Evolutionary conservation across 805 yeast genomes (phyloP), one percentile per base, ranked within the genome.

Genomic region (Metschnikowia bowlesiae): DNA sequence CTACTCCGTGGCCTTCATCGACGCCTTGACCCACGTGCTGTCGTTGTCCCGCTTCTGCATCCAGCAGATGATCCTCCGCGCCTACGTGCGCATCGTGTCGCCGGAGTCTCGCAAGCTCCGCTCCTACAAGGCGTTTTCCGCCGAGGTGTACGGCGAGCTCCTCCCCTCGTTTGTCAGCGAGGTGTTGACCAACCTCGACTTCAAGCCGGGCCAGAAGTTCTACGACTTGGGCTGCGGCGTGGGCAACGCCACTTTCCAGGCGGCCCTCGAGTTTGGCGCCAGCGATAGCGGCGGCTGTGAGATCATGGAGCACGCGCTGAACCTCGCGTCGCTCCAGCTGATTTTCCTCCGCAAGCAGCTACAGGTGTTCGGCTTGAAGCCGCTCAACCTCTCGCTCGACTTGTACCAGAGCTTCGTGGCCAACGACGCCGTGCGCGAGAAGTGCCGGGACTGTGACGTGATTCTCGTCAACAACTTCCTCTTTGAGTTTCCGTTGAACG

Each of bases 141-240:
- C 87, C 55, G 87, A 83, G 60, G 96, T 89, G 0, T 91, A 91
- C 65, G 97, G 97, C 8, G 97, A 91, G 66, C 70, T 91, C 51
- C 73, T 91, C 63, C 97, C 97, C 0, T 71, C 75, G 5, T 88
- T 91, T 57, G 73, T 87, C 39, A 78, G 89, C 38, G 81, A 76
- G 56, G 85, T 87, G 3, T 57, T 74, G 41, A 65, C 71, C 9
- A 86, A 84, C 60, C 84, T 89, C 45, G 76, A 75, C 1, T 68
- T 90, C 45, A 65, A 70, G 35, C 73, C 80, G 1, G 67, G 66
- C 1, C 78, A 80, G 40, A 78, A 73, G n/a, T 90, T 89, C 60
- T 82, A 91, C 54, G 97, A 91, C 67, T 72, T 91, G 26, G 97
- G 97, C 0, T 89, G 96, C 0, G 97, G 97, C 13, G 97, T 91